These are phyloP conservation scores for Torulaspora quercuum DNA, from an alignment of 805 yeast genomes.

Conservation along the genomic window DNA sequence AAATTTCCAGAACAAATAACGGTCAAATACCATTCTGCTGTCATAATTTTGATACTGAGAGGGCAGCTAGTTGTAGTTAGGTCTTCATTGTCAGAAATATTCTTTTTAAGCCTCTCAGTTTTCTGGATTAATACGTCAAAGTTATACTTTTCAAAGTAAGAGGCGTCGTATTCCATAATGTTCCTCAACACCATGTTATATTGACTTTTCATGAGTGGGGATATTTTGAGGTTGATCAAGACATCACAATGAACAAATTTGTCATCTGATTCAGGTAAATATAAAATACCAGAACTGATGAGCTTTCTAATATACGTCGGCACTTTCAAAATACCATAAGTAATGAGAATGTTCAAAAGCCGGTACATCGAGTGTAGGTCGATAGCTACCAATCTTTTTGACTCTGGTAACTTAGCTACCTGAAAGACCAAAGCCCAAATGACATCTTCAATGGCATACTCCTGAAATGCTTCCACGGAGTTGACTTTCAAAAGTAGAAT, in stretches of 20 bases:
- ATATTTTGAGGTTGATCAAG: conserved; percentile 55
- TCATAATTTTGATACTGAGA: conserved; percentile 44
- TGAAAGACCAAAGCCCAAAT: conserved; percentile 38
- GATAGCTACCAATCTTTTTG: conserved; percentile 19
- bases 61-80: conserved; percentile 30
- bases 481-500: conserved; percentile 30
- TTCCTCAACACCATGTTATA: conserved; percentile 53
- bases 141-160: conserved; percentile 35
- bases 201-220: conserved; percentile 48
- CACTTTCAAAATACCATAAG: conserved; percentile 44
- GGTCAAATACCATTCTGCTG: conserved; percentile 48
- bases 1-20: conserved; percentile 38
- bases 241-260: conserved; percentile 52
- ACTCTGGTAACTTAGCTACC: conserved; percentile 37
- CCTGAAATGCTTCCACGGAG: conserved; percentile 26
- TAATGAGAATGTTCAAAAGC: conserved; percentile 42
- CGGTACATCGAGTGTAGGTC: conserved; percentile 41
- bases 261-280: conserved; percentile 51
- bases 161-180: conserved; percentile 43
- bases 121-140: conserved; percentile 33
- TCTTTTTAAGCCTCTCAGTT: conserved; percentile 33
- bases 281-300: conserved; percentile 83
- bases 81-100: conserved; percentile 22
- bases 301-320: conserved; percentile 68
- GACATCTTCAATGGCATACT: conserved; percentile 38